phyloP scores from a whole-genome alignment of 23 red algal genomes.

The Gracilaria domingensis region DNA sequence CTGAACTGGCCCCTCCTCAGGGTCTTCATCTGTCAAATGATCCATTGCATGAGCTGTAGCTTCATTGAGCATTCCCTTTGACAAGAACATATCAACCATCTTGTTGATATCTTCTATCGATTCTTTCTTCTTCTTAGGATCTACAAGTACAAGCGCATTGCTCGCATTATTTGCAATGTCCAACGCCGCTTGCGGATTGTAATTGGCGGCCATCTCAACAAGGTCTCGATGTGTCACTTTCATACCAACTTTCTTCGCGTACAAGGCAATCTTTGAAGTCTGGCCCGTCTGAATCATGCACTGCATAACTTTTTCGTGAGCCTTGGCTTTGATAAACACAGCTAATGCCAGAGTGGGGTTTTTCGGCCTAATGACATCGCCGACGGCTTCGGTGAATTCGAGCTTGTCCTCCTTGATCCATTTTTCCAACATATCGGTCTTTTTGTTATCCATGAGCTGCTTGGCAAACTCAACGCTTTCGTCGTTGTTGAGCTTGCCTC shows the following conservation, averaged over 20 bases:
- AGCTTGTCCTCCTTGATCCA: constrained; percentile 97
- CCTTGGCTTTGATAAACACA: constrained; percentile 86
- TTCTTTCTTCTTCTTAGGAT: constrained; percentile 57
- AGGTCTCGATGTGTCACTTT: constrained; percentile 75
- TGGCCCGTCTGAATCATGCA: constrained; percentile 79
- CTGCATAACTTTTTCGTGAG: constrained; percentile 92
- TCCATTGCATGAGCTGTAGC: constrained; percentile 90
- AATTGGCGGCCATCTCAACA: constrained; percentile 69
- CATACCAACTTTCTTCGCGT: constrained; percentile 85
- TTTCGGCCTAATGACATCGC: constrained; percentile 71
- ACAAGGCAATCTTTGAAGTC: constrained; percentile 71
- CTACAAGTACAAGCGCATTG: constrained; percentile 75
- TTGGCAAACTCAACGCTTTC: constrained; percentile 78
- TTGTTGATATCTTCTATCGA: constrained; percentile 80
- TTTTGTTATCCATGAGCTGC: constrained; percentile 67
- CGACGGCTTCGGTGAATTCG: constrained; percentile 82
- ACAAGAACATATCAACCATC: constrained; percentile 93
- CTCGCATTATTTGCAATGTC: constrained; percentile 77
- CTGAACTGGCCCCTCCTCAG: constrained; percentile 81
- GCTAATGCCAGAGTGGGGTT: constrained; percentile 77
- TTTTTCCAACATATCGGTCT: constrained; percentile 78
- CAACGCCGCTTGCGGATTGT: constrained; percentile 84
- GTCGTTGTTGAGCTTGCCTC: constrained; percentile 82
- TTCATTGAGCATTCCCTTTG: constrained; percentile 91
- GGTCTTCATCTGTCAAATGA: constrained; percentile 80